Percentiles rank a stretch among this genome's conserved stretches.
Conservation (phyloP, 1,139 yeast genomes). For the Blastobotrys proliferans region DNA sequence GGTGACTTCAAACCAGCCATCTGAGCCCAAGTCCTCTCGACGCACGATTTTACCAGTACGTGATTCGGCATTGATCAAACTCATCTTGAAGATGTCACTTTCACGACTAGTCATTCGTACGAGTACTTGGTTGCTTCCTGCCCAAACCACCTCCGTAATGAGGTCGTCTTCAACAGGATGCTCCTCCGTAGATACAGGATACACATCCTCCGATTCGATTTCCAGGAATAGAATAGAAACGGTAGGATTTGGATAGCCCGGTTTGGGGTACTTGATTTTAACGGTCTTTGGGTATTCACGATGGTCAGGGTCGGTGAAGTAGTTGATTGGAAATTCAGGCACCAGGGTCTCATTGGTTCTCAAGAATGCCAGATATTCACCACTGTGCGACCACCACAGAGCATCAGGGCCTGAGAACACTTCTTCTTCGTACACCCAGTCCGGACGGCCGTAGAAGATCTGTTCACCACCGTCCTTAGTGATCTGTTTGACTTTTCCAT, state of each 20-base stretch:
- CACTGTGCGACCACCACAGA: conserved; percentile 87
- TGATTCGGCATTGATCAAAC: conserved; percentile 45
- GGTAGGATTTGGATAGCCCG: conserved; percentile 72
- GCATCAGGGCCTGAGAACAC: conserved; percentile 61
- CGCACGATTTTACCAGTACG: conserved; percentile 42
- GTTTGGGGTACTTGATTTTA: conserved; percentile 78
- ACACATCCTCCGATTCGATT: conserved; percentile 32
- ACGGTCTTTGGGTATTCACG: conserved; percentile 57
- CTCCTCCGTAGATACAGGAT: conserved; percentile 28
- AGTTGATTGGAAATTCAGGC: conserved; percentile 58
- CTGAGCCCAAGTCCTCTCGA: conserved; percentile 42
- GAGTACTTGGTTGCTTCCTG: conserved; percentile 50
- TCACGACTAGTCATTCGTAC: conserved; percentile 69
- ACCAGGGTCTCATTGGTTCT: conserved; percentile 71
- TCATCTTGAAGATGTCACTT: conserved; percentile 57
- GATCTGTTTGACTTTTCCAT: conserved; percentile 38
- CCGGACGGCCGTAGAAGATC: conserved; percentile 84
- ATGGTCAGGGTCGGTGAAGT: conserved; percentile 42
- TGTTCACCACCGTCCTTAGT: conserved; percentile 65
- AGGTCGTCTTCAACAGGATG: conserved; percentile 41
- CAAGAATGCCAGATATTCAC: conserved; percentile 58
- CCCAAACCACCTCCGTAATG: conserved; percentile 73
- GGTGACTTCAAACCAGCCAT: conserved; percentile 72
- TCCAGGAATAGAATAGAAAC: conserved; percentile 49
- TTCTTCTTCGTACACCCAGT: conserved; percentile 98